A percentile compares a stretch with the other conserved stretches of the same genome.
phyloP scores from a whole-genome alignment of 1,139 yeast genomes.

The Yamadazyma blattariae region DNA sequence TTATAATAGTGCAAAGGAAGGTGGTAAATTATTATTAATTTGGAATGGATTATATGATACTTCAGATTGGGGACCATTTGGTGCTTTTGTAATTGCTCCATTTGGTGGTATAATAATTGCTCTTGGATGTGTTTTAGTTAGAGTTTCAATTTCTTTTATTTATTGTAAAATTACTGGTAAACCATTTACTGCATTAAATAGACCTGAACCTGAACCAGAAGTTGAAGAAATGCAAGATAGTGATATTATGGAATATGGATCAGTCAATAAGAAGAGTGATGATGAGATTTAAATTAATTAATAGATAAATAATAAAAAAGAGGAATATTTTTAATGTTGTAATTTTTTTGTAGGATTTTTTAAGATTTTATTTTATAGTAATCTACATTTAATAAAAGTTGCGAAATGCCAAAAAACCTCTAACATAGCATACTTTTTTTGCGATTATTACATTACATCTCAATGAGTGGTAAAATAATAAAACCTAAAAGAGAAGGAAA shows the following conservation, averaged over 20 bases:
- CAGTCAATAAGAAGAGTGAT: slow-evolving; percentile 7
- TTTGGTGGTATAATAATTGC: slow-evolving; percentile 71
- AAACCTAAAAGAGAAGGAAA: slow-evolving; percentile 13
- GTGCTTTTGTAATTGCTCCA: slow-evolving; percentile 92
- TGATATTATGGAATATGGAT: slow-evolving; percentile 6
- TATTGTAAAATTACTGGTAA: slow-evolving; percentile 37
- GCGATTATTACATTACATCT: too few species aligned
- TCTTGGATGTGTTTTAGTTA: slow-evolving; percentile 45
- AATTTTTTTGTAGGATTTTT: too few species aligned
- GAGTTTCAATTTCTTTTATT: slow-evolving; percentile 41
- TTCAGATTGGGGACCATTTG: slow-evolving; percentile 92
- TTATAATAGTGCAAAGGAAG: slow-evolving; percentile 66
- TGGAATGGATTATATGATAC: slow-evolving; percentile 76
- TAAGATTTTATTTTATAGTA: too few species aligned
- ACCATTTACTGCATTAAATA: slow-evolving; percentile 58
- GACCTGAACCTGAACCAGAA: slow-evolving; percentile 27
- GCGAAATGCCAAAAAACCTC: too few species aligned
- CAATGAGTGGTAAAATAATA: slow-evolving; percentile 2
- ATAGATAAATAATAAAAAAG: neutral
- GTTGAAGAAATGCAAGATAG: slow-evolving; percentile 7
- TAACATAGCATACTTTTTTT: too few species aligned
- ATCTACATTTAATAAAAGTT: too few species aligned
- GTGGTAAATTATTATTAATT: slow-evolving; percentile 68
- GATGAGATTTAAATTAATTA: neutral
- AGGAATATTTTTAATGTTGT: too few species aligned